phyloP scores from a whole-genome alignment of 2,329 filamentous ascomycete species.

The Epichloe coenophiala region DNA sequence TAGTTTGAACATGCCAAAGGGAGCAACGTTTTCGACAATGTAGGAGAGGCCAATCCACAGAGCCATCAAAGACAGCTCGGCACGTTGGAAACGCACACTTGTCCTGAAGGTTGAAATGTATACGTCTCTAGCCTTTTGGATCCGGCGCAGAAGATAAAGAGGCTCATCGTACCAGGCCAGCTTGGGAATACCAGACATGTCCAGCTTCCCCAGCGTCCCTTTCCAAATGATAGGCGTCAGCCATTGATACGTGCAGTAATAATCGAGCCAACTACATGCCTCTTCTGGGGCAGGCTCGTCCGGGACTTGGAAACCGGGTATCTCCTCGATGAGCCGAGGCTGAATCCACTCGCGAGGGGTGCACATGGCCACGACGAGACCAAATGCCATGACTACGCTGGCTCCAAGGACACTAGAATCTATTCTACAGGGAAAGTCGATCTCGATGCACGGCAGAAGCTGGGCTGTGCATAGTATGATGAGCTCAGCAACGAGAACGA shows the following conservation, averaged over 20 bases:
- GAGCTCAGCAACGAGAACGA: constrained; percentile 25
- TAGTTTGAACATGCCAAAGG: constrained; percentile 39
- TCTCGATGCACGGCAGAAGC: constrained; percentile 30
- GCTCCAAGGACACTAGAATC: constrained; percentile 21
- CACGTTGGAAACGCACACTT: constrained; percentile 27
- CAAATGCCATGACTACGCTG: constrained; percentile 22
- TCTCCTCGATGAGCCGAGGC: constrained; percentile 24
- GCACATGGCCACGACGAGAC: constrained; percentile 25
- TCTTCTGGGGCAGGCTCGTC: constrained; percentile 35
- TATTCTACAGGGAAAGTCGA: constrained; percentile 17
- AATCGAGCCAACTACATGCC: constrained; percentile 38
- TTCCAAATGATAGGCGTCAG: constrained; percentile 35
- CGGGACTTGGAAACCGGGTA: constrained; percentile 23
- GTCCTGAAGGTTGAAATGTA: constrained; percentile 32
- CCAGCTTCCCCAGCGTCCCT: constrained; percentile 29
- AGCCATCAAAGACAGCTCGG: constrained; percentile 31
- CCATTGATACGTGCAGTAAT: constrained; percentile 38
- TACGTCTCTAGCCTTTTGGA: constrained; percentile 30
- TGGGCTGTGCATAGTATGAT: constrained; percentile 23
- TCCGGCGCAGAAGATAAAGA: constrained; percentile 28
- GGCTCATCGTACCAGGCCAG: constrained; percentile 44
- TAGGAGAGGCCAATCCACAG: constrained; percentile 25
- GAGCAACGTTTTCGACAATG: constrained; percentile 34
- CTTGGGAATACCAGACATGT: constrained; percentile 32
- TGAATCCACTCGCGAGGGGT: constrained; percentile 41